phyloP scores from a whole-genome alignment of 345 rosid genomes.

The thale cress (Arabidopsis thaliana) region DNA sequence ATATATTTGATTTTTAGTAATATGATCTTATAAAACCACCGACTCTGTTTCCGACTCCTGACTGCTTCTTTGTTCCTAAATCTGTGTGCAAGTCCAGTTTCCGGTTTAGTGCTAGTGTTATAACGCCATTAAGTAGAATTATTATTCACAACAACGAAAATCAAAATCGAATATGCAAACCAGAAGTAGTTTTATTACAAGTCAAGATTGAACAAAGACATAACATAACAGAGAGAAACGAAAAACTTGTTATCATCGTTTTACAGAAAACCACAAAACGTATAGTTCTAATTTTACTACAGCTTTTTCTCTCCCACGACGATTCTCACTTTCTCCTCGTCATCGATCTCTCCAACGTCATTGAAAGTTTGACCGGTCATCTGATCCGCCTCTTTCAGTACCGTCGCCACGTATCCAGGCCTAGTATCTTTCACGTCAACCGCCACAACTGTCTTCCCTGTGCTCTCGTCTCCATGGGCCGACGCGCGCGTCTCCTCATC shows the following conservation, averaged over 20 bases:
- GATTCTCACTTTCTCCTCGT: conserved; percentile 34
- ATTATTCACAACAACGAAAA: too few relatives aligned
- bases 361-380: conserved; percentile 71
- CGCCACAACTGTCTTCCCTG: conserved; percentile 41
- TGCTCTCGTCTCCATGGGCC: conserved; percentile 35
- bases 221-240: not conserved
- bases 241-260: not conserved
- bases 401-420: conserved; percentile 45
- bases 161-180: too few relatives aligned
- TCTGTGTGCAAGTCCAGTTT: not conserved
- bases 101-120: not conserved
- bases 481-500: conserved; percentile 39
- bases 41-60: not conserved
- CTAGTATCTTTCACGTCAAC: conserved; percentile 36
- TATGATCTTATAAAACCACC: not conserved
- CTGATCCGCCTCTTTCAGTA: conserved; percentile 59
- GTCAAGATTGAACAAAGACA: not conserved
- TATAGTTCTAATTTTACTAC: not conserved
- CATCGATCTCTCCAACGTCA: conserved; percentile 63
- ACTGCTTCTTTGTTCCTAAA: too few relatives aligned
- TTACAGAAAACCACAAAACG: not conserved
- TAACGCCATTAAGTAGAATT: not conserved
- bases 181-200: conserved; percentile 27
- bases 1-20: not conserved
- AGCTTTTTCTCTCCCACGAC: conserved; percentile 30